Conservation (phyloP, 306 rosid species). For the Heteromeles arbutifolia region DNA sequence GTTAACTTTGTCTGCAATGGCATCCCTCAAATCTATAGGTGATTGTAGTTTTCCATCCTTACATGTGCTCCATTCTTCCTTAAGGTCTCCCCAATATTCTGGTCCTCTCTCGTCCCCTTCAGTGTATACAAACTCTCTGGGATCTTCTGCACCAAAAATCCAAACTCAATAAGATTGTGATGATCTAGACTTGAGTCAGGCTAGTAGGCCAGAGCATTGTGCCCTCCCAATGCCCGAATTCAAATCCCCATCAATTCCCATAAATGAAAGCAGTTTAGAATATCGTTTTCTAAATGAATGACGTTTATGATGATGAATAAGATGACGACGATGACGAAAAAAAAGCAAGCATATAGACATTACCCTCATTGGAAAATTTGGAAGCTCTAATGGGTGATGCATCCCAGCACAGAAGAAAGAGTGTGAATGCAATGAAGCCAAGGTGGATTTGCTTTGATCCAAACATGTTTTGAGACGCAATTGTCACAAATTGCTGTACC, state of each 20-base stretch:
- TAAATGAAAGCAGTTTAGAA: no score
- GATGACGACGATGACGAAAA: no score
- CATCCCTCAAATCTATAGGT: not conserved
- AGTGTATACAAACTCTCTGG: conserved; percentile 9
- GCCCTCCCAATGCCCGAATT: no score
- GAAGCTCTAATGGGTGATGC: not conserved
- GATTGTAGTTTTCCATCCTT: conserved; percentile 18
- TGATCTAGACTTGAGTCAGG: no score
- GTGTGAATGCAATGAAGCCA: not conserved
- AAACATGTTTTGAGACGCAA: not conserved
- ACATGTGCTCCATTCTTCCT: conserved; percentile 24
- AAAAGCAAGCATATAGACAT: not conserved
- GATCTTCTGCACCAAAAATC: not conserved
- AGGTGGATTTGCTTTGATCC: conserved; percentile 4
- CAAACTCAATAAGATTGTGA: not conserved
- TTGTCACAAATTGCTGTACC: not conserved
- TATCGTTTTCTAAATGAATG: no score
- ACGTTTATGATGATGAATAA: no score
- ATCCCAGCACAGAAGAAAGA: conserved; percentile 1
- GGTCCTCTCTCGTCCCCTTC: conserved; percentile 14
- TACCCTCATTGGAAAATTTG: not conserved
- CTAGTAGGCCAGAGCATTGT: no score
- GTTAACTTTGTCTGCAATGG: not conserved
- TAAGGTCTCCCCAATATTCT: conserved; percentile 25
- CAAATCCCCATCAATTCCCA: no score